Conservation (phyloP, 2,329 filamentous ascomycete genomes). For the Xylaria sp. region DNA sequence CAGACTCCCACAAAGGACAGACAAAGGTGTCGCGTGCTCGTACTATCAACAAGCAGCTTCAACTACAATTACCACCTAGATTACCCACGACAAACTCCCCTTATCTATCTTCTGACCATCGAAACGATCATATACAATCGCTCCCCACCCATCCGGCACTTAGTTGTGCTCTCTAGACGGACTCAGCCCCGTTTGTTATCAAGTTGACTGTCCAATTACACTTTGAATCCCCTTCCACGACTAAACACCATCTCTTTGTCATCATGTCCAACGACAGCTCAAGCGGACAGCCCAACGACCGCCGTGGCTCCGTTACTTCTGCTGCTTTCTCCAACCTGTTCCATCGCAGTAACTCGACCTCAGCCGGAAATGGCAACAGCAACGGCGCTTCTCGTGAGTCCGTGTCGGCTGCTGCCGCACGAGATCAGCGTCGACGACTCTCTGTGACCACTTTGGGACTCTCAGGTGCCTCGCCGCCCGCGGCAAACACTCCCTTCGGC, state of each 20-base stretch:
- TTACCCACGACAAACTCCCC: neutral
- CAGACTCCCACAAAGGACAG: slow-evolving; percentile 14
- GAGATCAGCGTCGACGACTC: slow-evolving; percentile 71
- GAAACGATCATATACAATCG: neutral
- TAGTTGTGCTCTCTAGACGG: slow-evolving; percentile 14
- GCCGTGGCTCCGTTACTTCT: slow-evolving; percentile 68
- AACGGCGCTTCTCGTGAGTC: slow-evolving; percentile 43
- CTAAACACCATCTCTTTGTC: slow-evolving; percentile 24
- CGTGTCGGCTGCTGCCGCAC: slow-evolving; percentile 42
- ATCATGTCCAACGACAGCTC: slow-evolving; percentile 50
- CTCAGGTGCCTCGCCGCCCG: slow-evolving; percentile 74
- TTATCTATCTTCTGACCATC: neutral
- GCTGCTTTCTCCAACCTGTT: slow-evolving; percentile 69
- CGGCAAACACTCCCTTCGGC: slow-evolving; percentile 61
- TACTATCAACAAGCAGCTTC: slow-evolving; percentile 3
- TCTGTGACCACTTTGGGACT: slow-evolving; percentile 80
- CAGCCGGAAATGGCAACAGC: slow-evolving; percentile 52
- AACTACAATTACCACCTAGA: neutral
- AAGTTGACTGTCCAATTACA: neutral
- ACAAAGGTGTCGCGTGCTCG: slow-evolving; percentile 32
- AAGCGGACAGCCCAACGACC: slow-evolving; percentile 50
- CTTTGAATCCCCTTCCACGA: neutral
- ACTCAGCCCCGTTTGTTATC: neutral
- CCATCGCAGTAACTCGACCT: slow-evolving; percentile 65
- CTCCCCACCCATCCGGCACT: neutral